phyloP scores from a whole-genome alignment of 2,329 filamentous ascomycete genomes.

The Penicillium sclerotiorum region DNA sequence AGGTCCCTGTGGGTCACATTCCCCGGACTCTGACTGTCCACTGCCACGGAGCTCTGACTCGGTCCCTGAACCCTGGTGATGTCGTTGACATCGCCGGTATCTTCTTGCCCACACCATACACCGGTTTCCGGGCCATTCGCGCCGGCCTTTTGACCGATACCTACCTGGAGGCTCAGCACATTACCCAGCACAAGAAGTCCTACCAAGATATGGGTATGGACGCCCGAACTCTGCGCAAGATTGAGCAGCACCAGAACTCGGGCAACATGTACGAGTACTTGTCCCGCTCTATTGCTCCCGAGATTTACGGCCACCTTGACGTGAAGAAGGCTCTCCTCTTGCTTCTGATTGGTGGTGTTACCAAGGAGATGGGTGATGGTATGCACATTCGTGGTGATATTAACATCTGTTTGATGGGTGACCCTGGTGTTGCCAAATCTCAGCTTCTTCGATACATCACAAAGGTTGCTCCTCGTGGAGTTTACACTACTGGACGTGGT shows the following conservation, averaged over 20 bases:
- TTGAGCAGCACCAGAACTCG: slow-evolving; percentile 79
- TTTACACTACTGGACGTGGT: slow-evolving; percentile 80
- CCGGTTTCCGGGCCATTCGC: slow-evolving; percentile 96
- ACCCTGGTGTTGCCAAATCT: slow-evolving; percentile 98
- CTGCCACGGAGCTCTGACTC: slow-evolving; percentile 82
- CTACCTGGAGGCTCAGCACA: slow-evolving; percentile 90
- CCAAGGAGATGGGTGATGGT: slow-evolving; percentile 94
- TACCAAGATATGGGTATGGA: slow-evolving; percentile 92
- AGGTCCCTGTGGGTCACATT: slow-evolving; percentile 97
- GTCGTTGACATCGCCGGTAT: slow-evolving; percentile 92
- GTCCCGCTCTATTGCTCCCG: slow-evolving; percentile 92
- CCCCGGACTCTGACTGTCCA: slow-evolving; percentile 87
- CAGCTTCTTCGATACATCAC: slow-evolving; percentile 98
- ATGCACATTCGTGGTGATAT: slow-evolving; percentile 99
- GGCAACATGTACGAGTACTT: slow-evolving; percentile 96
- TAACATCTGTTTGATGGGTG: slow-evolving; percentile 98
- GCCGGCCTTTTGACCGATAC: slow-evolving; percentile 97
- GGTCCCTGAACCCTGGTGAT: slow-evolving; percentile 89
- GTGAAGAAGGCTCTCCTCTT: slow-evolving; percentile 98
- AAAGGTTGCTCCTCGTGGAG: slow-evolving; percentile 91
- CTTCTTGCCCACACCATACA: slow-evolving; percentile 96
- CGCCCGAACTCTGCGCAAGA: slow-evolving; percentile 74
- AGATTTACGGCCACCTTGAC: slow-evolving; percentile 94
- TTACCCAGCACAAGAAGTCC: slow-evolving; percentile 96
- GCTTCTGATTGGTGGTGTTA: slow-evolving; percentile 92